Evolutionary conservation across 495 filamentous ascomycete species (phyloP).

Genomic region (Bryoglossum gracile): DNA sequence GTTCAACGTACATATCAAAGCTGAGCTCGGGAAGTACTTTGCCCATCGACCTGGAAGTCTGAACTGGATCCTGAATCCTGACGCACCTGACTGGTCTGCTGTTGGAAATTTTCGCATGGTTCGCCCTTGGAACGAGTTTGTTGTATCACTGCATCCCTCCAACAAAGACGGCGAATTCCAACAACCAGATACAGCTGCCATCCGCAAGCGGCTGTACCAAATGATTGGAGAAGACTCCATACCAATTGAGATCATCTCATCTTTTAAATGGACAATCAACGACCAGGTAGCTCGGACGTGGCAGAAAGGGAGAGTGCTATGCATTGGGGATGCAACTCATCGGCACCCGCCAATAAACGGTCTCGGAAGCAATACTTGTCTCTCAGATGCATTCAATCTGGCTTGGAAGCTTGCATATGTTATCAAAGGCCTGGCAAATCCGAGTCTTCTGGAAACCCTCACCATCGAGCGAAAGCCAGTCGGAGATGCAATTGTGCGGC

Average conservation of each 20-base stretch:
- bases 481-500: conserved; percentile 30
- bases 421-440: conserved; percentile 24
- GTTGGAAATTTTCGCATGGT: conserved; percentile 35
- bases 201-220: conserved; percentile 31
- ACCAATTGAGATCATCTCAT: conserved; percentile 28
- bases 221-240: conserved; percentile 44
- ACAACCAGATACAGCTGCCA: not conserved
- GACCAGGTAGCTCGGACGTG: conserved; percentile 36
- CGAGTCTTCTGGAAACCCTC: conserved; percentile 26
- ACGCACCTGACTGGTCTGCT: conserved; percentile 32
- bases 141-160: conserved; percentile 28
- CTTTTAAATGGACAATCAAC: conserved; percentile 37
- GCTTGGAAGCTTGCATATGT: conserved; percentile 41
- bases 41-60: conserved; percentile 44
- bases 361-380: conserved; percentile 40
- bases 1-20: conserved; percentile 43
- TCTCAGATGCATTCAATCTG: conserved; percentile 42
- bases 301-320: conserved; percentile 36
- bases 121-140: conserved; percentile 37
- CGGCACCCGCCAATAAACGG: conserved; percentile 42
- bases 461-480: conserved; percentile 36
- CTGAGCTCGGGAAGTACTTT: conserved; percentile 45
- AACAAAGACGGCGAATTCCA: conserved; percentile 15
- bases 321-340: conserved; percentile 39
- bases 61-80: conserved; percentile 41